Conservation (phyloP, 257 asterid species). For the Solanum etuberosum region DNA sequence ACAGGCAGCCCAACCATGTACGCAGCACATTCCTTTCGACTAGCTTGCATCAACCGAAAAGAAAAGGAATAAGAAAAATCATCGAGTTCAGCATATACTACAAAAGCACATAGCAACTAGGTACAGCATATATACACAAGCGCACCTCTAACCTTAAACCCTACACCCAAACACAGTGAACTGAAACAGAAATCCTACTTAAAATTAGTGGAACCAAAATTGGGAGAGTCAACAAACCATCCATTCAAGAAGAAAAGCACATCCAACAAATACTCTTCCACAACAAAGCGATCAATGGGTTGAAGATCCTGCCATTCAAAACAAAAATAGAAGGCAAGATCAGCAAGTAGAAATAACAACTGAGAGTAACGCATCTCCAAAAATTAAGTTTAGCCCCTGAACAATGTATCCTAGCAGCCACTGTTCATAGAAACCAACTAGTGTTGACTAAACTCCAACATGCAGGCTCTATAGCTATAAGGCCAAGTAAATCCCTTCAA, state of each 20-base stretch:
- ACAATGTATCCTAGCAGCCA: not conserved
- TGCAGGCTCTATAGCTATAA: not conserved
- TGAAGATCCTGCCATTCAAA: conserved; percentile 61
- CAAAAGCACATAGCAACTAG: not conserved
- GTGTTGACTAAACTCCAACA: not conserved
- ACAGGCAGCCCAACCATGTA: conserved; percentile 98
- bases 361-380: not conserved
- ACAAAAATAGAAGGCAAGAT: not conserved
- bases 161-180: not conserved
- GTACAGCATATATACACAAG: not conserved
- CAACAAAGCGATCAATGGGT: conserved; percentile 85
- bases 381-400: not conserved
- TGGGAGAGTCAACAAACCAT: conserved; percentile 54
- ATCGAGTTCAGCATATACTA: not conserved
- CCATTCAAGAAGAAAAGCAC: conserved; percentile 90
- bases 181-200: not conserved
- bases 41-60: conserved; percentile 74
- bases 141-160: not conserved
- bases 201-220: conserved; percentile 2
- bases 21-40: conserved; percentile 99
- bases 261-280: conserved; percentile 92
- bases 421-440: not conserved
- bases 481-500: not conserved
- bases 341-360: not conserved
- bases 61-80: not conserved